Evolutionary conservation across 2,329 filamentous ascomycete genomes (phyloP).

Genomic region (Cladosporium sp.): DNA sequence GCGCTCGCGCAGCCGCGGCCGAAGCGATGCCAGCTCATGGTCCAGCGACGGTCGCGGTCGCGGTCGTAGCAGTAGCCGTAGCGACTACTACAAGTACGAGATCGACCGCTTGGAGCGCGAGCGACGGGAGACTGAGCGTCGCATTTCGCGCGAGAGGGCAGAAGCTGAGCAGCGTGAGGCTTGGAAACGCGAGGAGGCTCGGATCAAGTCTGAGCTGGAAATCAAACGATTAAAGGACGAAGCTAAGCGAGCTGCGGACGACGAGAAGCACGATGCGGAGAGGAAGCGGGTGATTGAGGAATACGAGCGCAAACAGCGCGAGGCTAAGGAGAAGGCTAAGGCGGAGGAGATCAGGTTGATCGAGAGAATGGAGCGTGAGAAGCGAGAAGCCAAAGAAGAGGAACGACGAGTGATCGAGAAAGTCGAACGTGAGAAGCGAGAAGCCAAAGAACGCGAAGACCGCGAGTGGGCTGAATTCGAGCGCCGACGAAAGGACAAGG

Average conservation of each 20-base stretch:
- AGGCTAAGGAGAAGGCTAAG: conserved; percentile 30
- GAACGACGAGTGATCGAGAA: conserved; percentile 30
- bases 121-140: conserved; percentile 29
- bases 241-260: conserved; percentile 29
- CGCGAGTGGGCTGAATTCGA: conserved; percentile 41
- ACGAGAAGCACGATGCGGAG: conserved; percentile 33
- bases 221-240: conserved; percentile 29
- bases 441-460: conserved; percentile 28
- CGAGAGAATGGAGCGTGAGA: conserved; percentile 36
- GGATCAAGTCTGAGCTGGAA: conserved; percentile 26
- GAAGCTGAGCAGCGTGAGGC: conserved; percentile 29
- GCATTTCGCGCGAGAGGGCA: conserved; percentile 31
- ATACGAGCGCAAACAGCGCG: conserved; percentile 37
- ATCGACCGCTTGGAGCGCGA: conserved; percentile 32
- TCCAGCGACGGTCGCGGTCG: conserved; percentile 31
- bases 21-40: conserved; percentile 20
- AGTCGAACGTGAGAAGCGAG: conserved; percentile 21
- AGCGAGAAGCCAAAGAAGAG: conserved; percentile 34
- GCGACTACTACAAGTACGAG: conserved; percentile 25
- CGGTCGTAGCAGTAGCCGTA: conserved; percentile 25
- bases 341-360: conserved; percentile 39
- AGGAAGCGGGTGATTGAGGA: conserved; percentile 36
- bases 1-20: conserved; percentile 32
- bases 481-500: conserved; percentile 37
- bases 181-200: conserved; percentile 36